phyloP scores from a whole-genome alignment of 768 basidiomycete genomes.

The Inosperma sp. region DNA sequence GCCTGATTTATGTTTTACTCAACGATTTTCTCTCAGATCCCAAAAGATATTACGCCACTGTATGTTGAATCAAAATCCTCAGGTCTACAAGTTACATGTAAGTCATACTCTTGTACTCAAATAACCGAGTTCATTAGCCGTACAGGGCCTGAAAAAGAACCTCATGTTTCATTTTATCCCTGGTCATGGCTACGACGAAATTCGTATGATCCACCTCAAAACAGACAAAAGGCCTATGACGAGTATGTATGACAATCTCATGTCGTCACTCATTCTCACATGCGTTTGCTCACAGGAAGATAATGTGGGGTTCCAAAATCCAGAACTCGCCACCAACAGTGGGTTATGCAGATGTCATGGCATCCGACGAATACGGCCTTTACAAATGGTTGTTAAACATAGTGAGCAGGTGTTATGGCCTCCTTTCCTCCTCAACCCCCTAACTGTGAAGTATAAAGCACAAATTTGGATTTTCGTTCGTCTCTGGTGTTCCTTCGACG shows the following conservation, averaged over 20 bases:
- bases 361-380: slow-evolving; percentile 56
- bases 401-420: slow-evolving; percentile 45
- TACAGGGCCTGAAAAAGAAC: slow-evolving; percentile 51
- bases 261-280: not conserved
- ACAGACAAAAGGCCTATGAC: slow-evolving; percentile 21
- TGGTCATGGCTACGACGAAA: slow-evolving; percentile 79
- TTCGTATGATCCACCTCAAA: slow-evolving; percentile 71
- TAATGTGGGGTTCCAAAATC: slow-evolving; percentile 80
- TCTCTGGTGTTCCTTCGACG: slow-evolving; percentile 74
- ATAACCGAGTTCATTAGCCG: not conserved
- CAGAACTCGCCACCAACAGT: slow-evolving; percentile 69
- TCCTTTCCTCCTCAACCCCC: not conserved
- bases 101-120: slow-evolving; percentile 23
- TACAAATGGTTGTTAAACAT: slow-evolving; percentile 79
- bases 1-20: not conserved
- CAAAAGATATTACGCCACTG: slow-evolving; percentile 63
- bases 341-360: slow-evolving; percentile 70
- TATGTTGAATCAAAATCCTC: slow-evolving; percentile 49
- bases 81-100: slow-evolving; percentile 76
- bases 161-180: slow-evolving; percentile 81
- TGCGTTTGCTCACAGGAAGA: slow-evolving; percentile 41
- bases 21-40: slow-evolving; percentile 50
- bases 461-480: slow-evolving; percentile 83
- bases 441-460: slow-evolving; percentile 44
- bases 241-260: slow-evolving; percentile 41